Evolutionary conservation across 495 filamentous ascomycete species (phyloP).

Genomic region (Trichoderma reesei): DNA sequence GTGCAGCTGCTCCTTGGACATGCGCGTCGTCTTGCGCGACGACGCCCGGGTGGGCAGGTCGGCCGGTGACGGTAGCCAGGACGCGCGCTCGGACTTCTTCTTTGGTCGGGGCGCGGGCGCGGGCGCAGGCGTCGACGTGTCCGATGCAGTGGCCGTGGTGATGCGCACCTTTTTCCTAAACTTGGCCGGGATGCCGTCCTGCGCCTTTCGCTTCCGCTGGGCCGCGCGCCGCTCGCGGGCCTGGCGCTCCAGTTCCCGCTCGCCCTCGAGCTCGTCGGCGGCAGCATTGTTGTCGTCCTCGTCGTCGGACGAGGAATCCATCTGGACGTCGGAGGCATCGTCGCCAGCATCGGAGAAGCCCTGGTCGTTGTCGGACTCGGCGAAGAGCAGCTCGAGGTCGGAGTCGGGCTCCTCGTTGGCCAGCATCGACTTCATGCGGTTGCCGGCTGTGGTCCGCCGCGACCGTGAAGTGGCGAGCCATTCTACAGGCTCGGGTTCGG

Average conservation of each 20-base stretch:
- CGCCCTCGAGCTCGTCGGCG: slow-evolving; percentile 57
- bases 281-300: slow-evolving; percentile 65
- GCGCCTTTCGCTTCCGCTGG: slow-evolving; percentile 67
- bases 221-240: slow-evolving; percentile 38
- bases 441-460: slow-evolving; percentile 79
- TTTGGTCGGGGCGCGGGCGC: slow-evolving; percentile 55
- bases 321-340: slow-evolving; percentile 62
- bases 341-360: slow-evolving; percentile 63
- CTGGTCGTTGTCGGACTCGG: slow-evolving; percentile 77
- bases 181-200: slow-evolving; percentile 43
- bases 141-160: slow-evolving; percentile 24
- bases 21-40: slow-evolving; percentile 69
- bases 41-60: slow-evolving; percentile 78
- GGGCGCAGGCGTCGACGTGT: slow-evolving; percentile 36
- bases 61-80: slow-evolving; percentile 72
- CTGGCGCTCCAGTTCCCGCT: slow-evolving; percentile 55
- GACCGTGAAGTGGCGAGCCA: slow-evolving; percentile 67
- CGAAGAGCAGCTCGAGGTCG: slow-evolving; percentile 71
- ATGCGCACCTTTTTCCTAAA: slow-evolving; percentile 49
- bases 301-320: slow-evolving; percentile 76
- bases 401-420: slow-evolving; percentile 66
- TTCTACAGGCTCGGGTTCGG: slow-evolving; percentile 40
- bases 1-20: slow-evolving; percentile 75
- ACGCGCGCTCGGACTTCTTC: slow-evolving; percentile 88
- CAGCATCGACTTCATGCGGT: slow-evolving; percentile 69